Conservation (phyloP, 2,329 filamentous ascomycete species). For the Didymella exigua region DNA sequence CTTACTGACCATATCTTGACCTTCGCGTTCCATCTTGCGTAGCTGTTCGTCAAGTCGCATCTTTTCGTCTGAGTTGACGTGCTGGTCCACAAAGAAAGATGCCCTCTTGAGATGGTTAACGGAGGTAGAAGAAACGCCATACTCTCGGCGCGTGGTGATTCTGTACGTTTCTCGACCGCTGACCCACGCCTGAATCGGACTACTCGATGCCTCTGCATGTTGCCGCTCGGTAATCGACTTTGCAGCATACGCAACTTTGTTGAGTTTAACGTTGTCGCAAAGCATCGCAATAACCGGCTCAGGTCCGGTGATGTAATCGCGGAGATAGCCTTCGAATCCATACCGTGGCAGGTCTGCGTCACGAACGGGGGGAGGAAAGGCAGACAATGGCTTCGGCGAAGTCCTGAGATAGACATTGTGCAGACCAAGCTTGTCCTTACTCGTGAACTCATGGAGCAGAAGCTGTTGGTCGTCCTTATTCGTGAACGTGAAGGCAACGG, state of each 20-base stretch:
- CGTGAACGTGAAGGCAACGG: conserved; percentile 74
- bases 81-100: conserved; percentile 75
- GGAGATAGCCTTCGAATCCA: conserved; percentile 80
- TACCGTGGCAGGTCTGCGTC: conserved; percentile 59
- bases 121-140: conserved; percentile 75
- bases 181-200: conserved; percentile 71
- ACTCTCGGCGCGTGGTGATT: conserved; percentile 76
- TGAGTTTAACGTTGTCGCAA: conserved; percentile 72
- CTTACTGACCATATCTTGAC: conserved; percentile 38
- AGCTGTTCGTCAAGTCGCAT: conserved; percentile 63
- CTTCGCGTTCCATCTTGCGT: conserved; percentile 48
- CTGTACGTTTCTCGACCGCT: conserved; percentile 62
- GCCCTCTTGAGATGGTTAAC: conserved; percentile 67
- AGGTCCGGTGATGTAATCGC: conserved; percentile 81
- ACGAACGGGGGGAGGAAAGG: conserved; percentile 62
- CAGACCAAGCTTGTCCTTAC: conserved; percentile 60
- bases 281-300: conserved; percentile 86
- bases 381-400: conserved; percentile 59
- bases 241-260: conserved; percentile 70
- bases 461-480: conserved; percentile 74
- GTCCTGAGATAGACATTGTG: conserved; percentile 74
- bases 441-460: conserved; percentile 69
- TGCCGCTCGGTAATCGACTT: conserved; percentile 69
- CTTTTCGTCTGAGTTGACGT: conserved; percentile 71
- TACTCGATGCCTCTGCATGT: conserved; percentile 67